Base-by-base conservation (phyloP, 768 basidiomycete species). In the Calocybe indica region DNA sequence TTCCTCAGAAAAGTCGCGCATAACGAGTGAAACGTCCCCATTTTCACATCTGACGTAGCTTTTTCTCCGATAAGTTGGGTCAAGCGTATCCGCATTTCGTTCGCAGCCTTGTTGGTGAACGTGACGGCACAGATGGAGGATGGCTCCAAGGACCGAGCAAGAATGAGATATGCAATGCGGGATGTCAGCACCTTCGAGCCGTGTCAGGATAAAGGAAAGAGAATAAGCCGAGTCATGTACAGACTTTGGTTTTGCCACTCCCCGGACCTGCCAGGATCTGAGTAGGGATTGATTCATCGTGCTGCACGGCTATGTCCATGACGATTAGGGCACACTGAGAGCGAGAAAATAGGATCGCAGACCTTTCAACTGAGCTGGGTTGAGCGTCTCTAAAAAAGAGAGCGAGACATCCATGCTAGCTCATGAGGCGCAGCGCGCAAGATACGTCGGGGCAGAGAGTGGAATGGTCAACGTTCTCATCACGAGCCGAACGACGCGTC, bases 41-140 rank as follows among this genome's bases (percentile, higher is more conserved):
- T 69, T 52, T 71, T 73, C 15, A 93, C 69, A 35, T 72, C 65
- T 8, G 68, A 64, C 0, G 82, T 83, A 2, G 57, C 58, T 28
- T 75, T 62, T 35, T 78, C 74, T 4, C 90, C 91, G 33, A 95
- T 73, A 3, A 92, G 64, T 50, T 75, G 78, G 13, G 67, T 65
- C 30, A 95, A 68, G 3, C 92, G 74, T 43, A 79, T 73, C 45
- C 78, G 74, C 89, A 93, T 92, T 68, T 93, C 92, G 50, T 80
- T 84, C 1, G 91, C 89, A 11, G 91, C 90, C 63, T 91, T 91
- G 68, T 92, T 92, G 7, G 91, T 92, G 62, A 93, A 95, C 5
- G 76, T 95, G 8, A 93, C 86, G 2, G 85, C 83, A 56, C 83
- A 85, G 63, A 89, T 84, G 12, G 78, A 70, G 4, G 71, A 68